Base-by-base conservation (phyloP, 2,329 filamentous ascomycete genomes). In the Ceratocystis variospora region DNA sequence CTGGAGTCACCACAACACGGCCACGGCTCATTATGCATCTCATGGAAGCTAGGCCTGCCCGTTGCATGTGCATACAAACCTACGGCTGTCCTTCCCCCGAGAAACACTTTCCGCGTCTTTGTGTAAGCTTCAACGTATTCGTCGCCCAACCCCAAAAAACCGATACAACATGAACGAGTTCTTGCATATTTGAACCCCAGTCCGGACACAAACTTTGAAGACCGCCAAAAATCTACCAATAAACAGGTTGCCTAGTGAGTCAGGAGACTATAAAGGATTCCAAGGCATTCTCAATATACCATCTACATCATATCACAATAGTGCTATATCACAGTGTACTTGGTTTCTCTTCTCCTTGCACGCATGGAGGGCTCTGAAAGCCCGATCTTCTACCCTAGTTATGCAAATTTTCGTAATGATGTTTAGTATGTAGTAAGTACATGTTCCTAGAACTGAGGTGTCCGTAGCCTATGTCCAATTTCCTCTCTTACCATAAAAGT, bases 51-150 rank as follows among this genome's bases (percentile, higher is more conserved):
- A 73, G 71, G 68, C 68, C 4, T 69, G 71, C 0, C 53, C 61
- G 0, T 72, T 73, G 0, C 69, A 73, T 44, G 50, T 68, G 2
- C 71, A 75, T 55, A 72, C 77, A 4, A 76, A 75, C 6, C 69
- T 68, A 61, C 70, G 77, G 31, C 71, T 78, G 12, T 76, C 75
- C 37, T 1, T 76, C 76, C 0, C 67, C 71, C 0, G 70, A 71
- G 41, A 71, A 70, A 44, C 71, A 72, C 64, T 73, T 75, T 68
- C 72, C 75, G 0, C 73, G 76, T 4, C 73, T 77, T 2, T 76
- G 76, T 1, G 76, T 77, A 71, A 77, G 77, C 69, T 77, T 77
- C 61, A 75, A 75, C 66, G 73, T 74, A 0, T 75, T 77, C 57
- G 75, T 73, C 37, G 12, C 37, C 12, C 37, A 41, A 37, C 3